Evolutionary conservation across 495 filamentous ascomycete species (phyloP).

Genomic region (Penicillium paradoxum): DNA sequence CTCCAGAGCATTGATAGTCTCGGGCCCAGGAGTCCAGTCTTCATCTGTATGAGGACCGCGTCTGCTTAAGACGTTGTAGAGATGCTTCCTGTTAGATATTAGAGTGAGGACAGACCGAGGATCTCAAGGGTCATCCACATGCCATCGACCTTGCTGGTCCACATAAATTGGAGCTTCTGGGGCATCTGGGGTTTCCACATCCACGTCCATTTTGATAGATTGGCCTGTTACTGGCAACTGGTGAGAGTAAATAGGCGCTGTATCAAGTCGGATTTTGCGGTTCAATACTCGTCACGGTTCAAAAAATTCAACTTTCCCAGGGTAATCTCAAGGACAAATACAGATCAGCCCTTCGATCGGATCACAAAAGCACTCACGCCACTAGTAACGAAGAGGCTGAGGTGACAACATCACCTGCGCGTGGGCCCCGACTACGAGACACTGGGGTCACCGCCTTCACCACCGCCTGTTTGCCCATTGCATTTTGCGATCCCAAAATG

Average conservation of each 20-base stretch:
- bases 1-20: conserved; percentile 55
- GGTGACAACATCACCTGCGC: conserved; percentile 9
- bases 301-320: background rate
- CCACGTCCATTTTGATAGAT: conserved; percentile 9
- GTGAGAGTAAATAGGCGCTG: background rate
- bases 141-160: conserved; percentile 22
- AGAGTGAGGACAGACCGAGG: conserved; percentile 1
- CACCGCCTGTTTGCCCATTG: too few species aligned
- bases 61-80: conserved; percentile 70
- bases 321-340: background rate
- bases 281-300: background rate
- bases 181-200: background rate
- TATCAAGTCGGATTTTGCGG: conserved; percentile 2
- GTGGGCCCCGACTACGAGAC: conserved; percentile 3
- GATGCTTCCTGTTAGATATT: conserved; percentile 58
- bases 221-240: background rate
- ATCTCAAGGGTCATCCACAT: background rate
- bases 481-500: too few species aligned
- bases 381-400: conserved; percentile 14
- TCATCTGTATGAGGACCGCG: conserved; percentile 74
- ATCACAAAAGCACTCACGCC: background rate
- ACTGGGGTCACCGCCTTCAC: too few species aligned
- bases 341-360: background rate
- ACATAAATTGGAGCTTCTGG: conserved; percentile 12
- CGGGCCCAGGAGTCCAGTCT: conserved; percentile 59